Conservation (phyloP, 2,329 filamentous ascomycete species). For the Ceratocystis cacaofunesta region DNA sequence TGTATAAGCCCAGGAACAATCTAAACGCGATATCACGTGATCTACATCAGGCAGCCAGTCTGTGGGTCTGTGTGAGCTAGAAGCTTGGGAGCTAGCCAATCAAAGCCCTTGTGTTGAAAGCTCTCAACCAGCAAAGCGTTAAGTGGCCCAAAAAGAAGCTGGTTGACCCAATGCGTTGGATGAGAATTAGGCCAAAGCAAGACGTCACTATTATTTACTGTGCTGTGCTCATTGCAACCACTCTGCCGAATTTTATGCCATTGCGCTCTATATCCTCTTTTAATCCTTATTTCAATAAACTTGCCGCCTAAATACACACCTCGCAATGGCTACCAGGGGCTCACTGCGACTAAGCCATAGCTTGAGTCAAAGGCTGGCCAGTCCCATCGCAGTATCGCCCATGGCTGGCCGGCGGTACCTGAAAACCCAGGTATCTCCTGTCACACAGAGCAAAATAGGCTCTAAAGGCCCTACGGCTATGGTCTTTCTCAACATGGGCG, state of each 20-base stretch:
- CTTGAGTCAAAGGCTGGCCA: constrained; percentile 21
- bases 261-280: background rate
- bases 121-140: background rate
- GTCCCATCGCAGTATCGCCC: constrained; percentile 21
- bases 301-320: background rate
- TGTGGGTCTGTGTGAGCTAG: background rate
- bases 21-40: background rate
- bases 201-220: background rate
- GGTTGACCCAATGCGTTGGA: background rate
- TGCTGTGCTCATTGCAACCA: background rate
- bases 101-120: background rate
- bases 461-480: constrained; percentile 81
- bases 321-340: constrained; percentile 24
- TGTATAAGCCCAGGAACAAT: background rate
- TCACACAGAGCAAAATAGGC: constrained; percentile 59
- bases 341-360: constrained; percentile 20
- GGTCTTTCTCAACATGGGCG: constrained; percentile 99
- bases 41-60: background rate
- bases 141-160: background rate
- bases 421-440: constrained; percentile 46
- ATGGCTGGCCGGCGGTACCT: constrained; percentile 21
- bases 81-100: background rate
- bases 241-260: background rate
- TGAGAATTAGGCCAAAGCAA: background rate
- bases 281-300: background rate